Base-by-base conservation (phyloP, 2,329 filamentous ascomycete genomes). In the Dactylellina cionopaga region DNA sequence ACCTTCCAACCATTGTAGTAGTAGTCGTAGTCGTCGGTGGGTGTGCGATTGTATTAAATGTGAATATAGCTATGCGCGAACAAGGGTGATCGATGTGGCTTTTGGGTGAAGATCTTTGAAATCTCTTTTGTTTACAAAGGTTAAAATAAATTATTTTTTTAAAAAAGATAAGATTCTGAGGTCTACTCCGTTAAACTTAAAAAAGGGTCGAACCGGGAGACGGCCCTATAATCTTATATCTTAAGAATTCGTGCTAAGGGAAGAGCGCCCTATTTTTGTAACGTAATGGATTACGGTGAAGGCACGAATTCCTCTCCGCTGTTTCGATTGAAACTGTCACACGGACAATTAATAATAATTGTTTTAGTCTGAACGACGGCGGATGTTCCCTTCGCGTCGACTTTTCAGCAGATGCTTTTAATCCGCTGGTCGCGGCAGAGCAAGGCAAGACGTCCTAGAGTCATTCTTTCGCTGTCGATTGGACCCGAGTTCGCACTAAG, bases 1-100 rank as follows among this genome's bases (percentile, higher is more conserved):
- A 83, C 77, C 87, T 85, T 75, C 79, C 79, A 52, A 74, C 60
- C 52, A 60, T 75, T 43, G 52, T 60, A 47, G 19, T 39, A 46
- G 6, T 19, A 9, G 25, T 33, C 49, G n/a, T 33, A 43, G 31
- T 35, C 10, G 1, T 39, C 5, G 4, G 15, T 29, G 22, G 44
- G 13, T 9, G 11, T 47, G 19, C n/a, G n/a, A n/a, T n/a, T n/a
- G n/a, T n/a, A n/a, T n/a, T n/a, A n/a, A n/a, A n/a, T n/a, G n/a
- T n/a, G n/a, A n/a, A n/a, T n/a, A n/a, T n/a, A n/a, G n/a, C n/a
- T n/a, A n/a, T n/a, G n/a, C n/a, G n/a, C n/a, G n/a, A n/a, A n/a
- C n/a, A n/a, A n/a, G n/a, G n/a, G n/a, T n/a, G n/a, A n/a, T n/a
- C n/a, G n/a, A n/a, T n/a, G n/a, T n/a, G n/a, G n/a, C n/a, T n/a